Evolutionary conservation across 179 eudicot species (phyloP).

Genomic region (Carnegiea gigantea): DNA sequence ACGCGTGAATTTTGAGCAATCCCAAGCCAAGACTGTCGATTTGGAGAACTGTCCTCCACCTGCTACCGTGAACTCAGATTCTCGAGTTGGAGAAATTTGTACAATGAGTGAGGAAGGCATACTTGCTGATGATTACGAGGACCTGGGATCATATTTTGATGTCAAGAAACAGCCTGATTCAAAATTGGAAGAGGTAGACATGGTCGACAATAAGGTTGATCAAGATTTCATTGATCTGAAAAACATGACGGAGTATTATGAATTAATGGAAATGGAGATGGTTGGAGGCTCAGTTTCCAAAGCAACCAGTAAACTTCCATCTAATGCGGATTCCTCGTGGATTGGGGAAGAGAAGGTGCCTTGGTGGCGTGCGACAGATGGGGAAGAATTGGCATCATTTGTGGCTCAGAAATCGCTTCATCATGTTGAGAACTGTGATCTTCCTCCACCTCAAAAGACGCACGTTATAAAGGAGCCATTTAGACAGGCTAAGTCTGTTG

Average conservation of each 20-base stretch:
- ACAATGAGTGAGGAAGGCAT: constrained; percentile 25
- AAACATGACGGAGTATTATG: constrained; percentile 53
- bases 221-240: constrained; percentile 42
- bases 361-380: constrained; percentile 89
- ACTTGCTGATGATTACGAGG: constrained; percentile 15
- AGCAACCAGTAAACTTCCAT: constrained; percentile 37
- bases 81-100: constrained; percentile 19
- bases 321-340: constrained; percentile 46
- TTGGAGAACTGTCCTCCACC: constrained; percentile 25
- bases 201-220: constrained; percentile 30
- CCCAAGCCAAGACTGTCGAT: constrained; percentile 29
- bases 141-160: constrained; percentile 30
- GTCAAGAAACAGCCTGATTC: constrained; percentile 37
- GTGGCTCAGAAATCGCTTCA: constrained; percentile 75
- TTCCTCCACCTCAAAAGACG: constrained; percentile 62
- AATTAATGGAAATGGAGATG: constrained; percentile 57
- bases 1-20: constrained; percentile 37
- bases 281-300: constrained; percentile 45
- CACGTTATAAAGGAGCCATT: constrained; percentile 34
- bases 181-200: constrained; percentile 29
- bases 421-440: constrained; percentile 81
- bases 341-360: constrained; percentile 58
- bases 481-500: constrained; percentile 28
- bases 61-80: constrained; percentile 11
- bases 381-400: constrained; percentile 67